Percentiles rank a stretch among this genome's conserved stretches.
These are phyloP conservation scores for Paratinospora sagittata DNA, from an alignment of 164 flowering plant genomes.

Conservation along the genomic window DNA sequence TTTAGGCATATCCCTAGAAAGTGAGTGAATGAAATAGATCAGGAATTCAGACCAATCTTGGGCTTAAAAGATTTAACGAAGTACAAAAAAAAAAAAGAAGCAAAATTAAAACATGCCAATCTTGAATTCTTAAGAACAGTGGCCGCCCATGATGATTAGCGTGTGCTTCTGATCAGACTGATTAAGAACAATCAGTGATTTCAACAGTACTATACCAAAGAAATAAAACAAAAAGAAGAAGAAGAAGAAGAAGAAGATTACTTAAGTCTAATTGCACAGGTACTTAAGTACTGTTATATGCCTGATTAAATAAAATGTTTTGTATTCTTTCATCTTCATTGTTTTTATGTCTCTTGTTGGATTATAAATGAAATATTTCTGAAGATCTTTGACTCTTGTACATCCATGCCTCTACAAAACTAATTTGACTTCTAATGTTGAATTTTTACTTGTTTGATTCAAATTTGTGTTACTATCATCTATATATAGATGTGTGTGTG, in stretches of 20 bases:
- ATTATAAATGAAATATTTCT: background rate
- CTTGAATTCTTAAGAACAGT: background rate
- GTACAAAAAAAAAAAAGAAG: too few relatives aligned
- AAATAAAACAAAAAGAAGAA: background rate
- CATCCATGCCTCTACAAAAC: background rate
- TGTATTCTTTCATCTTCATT: constrained; percentile 1
- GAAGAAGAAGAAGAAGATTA: background rate
- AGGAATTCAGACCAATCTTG: constrained; percentile 5
- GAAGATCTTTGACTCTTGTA: constrained; percentile 13
- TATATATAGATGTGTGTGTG: too few relatives aligned
- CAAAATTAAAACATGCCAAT: background rate
- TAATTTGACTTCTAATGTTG: constrained; percentile 1
- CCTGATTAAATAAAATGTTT: background rate
- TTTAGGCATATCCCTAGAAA: background rate
- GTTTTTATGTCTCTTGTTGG: constrained; percentile 8
- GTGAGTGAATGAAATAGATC: constrained; percentile 9
- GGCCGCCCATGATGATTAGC: constrained; percentile 3
- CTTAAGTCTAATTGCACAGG: background rate
- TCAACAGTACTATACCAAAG: background rate
- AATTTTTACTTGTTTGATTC: constrained; percentile 10
- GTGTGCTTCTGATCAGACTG: background rate
- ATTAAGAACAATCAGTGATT: background rate
- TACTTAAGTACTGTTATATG: background rate
- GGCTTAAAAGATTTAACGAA: background rate
- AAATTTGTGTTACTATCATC: background rate